Base-by-base conservation (phyloP, 2,329 filamentous ascomycete genomes). In the Madurella mycetomatis region DNA sequence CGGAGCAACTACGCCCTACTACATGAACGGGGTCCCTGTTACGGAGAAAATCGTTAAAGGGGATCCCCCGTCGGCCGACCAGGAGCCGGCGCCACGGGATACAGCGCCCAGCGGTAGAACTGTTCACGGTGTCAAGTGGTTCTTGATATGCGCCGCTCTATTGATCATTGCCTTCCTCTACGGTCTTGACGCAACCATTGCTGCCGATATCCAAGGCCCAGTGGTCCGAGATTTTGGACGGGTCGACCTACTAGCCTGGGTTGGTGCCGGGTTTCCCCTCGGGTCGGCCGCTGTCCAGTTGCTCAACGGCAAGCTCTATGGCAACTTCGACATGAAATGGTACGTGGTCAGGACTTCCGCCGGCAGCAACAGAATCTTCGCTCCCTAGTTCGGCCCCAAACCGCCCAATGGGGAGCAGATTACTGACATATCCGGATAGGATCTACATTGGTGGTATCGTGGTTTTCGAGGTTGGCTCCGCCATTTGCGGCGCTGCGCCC, bases 111-210 rank as follows among this genome's bases (percentile, higher is more conserved):
- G 25, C 25, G 25, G 25, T 7, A 25, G 34, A 37, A 37, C 34
- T 4, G 9, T 15, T 9, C 34, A 37, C 34, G 34, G 34, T 9
- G 4, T 37, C 13, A 15, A 12, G 11, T 37, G 34, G 34, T 15
- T 37, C 13, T 37, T 37, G 34, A 11, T 37, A 4, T 11, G 9
- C 9, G 34, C 34, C 11, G 13, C 11, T 15, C 11, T 37, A 2
- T 15, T 37, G 11, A 37, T 65, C 3, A 62, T 60, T 1, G 60
- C 56, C 3, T 69, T 72, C 49, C 61, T 71, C 9, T 70, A 65
- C 52, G 67, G 67, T 4, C 63, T 72, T 15, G 71, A 73, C 59
- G 75, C 69, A 12, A 78, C 75, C 2, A 73, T 78, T 41, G 67
- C 68, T 1, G 76, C 75, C 1, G 73, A 76, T 58, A 67, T 78